Evolutionary conservation across 2,329 filamentous ascomycete species (phyloP).

Genomic region (Alternaria longipes): DNA sequence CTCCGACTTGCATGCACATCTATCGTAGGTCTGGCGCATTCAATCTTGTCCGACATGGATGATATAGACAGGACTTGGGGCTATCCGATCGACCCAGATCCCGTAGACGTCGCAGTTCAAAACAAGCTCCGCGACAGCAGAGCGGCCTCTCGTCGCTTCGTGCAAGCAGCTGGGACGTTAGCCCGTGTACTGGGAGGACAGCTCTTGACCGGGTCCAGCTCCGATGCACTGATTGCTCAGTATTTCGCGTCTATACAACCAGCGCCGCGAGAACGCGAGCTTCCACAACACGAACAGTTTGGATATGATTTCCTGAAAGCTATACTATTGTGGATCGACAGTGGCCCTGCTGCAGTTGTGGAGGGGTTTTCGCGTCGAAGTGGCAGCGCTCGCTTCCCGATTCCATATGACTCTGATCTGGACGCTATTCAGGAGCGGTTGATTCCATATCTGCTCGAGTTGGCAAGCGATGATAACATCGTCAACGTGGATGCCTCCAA

Average conservation of each 20-base stretch:
- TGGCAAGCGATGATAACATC: slow-evolving; percentile 62
- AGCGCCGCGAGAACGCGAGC: slow-evolving; percentile 50
- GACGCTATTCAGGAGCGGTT: slow-evolving; percentile 65
- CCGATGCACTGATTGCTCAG: slow-evolving; percentile 50
- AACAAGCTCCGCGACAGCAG: slow-evolving; percentile 65
- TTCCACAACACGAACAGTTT: slow-evolving; percentile 60
- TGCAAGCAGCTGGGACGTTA: slow-evolving; percentile 69
- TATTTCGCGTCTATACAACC: slow-evolving; percentile 61
- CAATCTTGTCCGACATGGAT: slow-evolving; percentile 65
- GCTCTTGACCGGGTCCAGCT: slow-evolving; percentile 55
- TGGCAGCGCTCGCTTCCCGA: slow-evolving; percentile 60
- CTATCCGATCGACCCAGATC: slow-evolving; percentile 66
- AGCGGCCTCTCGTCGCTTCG: slow-evolving; percentile 66
- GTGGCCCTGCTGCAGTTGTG: slow-evolving; percentile 64
- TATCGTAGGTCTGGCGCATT: slow-evolving; percentile 51
- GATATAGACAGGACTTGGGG: slow-evolving; percentile 64
- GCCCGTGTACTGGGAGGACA: slow-evolving; percentile 65
- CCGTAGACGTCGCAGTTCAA: slow-evolving; percentile 63
- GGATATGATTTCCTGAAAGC: slow-evolving; percentile 72
- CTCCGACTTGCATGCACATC: slow-evolving; percentile 56
- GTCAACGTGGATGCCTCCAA: slow-evolving; percentile 66
- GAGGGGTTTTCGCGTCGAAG: slow-evolving; percentile 64
- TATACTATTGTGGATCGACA: slow-evolving; percentile 69
- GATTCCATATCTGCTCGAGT: slow-evolving; percentile 66
- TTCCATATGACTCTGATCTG: slow-evolving; percentile 60